Base-by-base conservation (phyloP, 1,284 basidiomycete genomes). In the Trametes pubescens region DNA sequence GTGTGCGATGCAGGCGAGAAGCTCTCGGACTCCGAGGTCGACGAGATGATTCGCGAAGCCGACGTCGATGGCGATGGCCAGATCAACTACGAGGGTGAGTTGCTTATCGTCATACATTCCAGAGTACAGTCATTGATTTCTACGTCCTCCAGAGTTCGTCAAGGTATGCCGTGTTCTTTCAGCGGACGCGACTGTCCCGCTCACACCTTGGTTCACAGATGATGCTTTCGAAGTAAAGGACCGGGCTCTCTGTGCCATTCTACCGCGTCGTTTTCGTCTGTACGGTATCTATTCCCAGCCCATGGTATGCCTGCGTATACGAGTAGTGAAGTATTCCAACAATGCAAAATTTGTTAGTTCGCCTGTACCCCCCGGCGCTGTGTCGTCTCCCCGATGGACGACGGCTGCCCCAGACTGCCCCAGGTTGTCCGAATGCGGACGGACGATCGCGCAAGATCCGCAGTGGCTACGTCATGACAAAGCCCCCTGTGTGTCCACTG, bases 41-140 rank as follows among this genome's bases (percentile, higher is more conserved):
- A 96, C 72, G 95, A 98, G 82, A 99, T 99, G 97, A 99, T 99
- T 78, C 88, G 95, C 63, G 97, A 99, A 80, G 97, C 97, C 59
- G 97, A 99, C 79, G 88, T 95, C 57, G 96, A 99, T 75, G 96
- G 95, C 47, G 94, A 96, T 77, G 94, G 94, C 38, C 91, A 93
- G 79, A 93, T 93, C 80, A 92, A 94, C 79, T 93, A 93, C 75
- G 87, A 89, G 8, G 92, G 91, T 92, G 67, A 67, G 86, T 78
- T 32, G 7, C 14, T 9, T 2, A 18, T 34, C 13, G 49, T 21
- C 37, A 29, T 32, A 58, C 51, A 24, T 2, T 0, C 14, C 14
- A 4, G 4, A n/a, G 37, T 10, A 29, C 52, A 6, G 13, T 18
- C 51, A 54, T 40, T 58, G 29, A 40, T 37, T 14, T 2, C 54